Conservation (phyloP, 768 basidiomycete species). For the Trametes meyenii region DNA sequence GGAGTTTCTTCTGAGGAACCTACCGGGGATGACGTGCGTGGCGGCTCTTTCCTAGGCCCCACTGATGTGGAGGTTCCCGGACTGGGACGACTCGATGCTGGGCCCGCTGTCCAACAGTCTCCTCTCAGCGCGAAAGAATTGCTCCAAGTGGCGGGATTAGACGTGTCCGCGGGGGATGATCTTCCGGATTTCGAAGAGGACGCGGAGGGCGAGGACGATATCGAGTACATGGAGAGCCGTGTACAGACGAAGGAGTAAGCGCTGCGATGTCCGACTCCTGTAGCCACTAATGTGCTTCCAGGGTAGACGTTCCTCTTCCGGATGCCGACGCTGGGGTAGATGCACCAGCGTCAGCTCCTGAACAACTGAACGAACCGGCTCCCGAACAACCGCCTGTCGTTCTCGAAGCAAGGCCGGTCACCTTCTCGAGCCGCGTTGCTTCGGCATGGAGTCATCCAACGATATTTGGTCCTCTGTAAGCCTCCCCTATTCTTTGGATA, state of each 20-base stretch:
- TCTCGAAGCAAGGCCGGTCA: constrained; percentile 13
- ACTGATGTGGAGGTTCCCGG: neutral
- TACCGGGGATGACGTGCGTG: neutral
- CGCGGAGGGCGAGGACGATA: constrained; percentile 24
- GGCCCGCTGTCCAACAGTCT: neutral
- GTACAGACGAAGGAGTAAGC: neutral
- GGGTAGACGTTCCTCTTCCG: too few species aligned
- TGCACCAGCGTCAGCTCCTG: constrained; percentile 2
- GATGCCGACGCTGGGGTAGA: neutral
- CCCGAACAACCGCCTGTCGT: constrained; percentile 6
- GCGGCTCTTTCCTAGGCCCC: neutral
- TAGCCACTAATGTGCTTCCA: neutral
- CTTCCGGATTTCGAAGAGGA: constrained; percentile 66
- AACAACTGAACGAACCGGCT: neutral
- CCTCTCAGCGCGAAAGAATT: constrained; percentile 32
- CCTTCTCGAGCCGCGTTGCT: constrained; percentile 8
- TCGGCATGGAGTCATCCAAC: constrained; percentile 53
- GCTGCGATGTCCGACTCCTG: neutral
- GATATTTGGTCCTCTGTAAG: constrained; percentile 70
- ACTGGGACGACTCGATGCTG: neutral
- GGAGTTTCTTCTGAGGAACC: neutral
- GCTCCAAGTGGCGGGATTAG: constrained; percentile 52
- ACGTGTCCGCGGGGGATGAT: constrained; percentile 38
- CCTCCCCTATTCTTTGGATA: constrained; percentile 19
- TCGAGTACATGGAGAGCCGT: constrained; percentile 8